Base-by-base conservation (phyloP, 1,284 basidiomycete genomes). In the Ceratobasidium sp. region DNA sequence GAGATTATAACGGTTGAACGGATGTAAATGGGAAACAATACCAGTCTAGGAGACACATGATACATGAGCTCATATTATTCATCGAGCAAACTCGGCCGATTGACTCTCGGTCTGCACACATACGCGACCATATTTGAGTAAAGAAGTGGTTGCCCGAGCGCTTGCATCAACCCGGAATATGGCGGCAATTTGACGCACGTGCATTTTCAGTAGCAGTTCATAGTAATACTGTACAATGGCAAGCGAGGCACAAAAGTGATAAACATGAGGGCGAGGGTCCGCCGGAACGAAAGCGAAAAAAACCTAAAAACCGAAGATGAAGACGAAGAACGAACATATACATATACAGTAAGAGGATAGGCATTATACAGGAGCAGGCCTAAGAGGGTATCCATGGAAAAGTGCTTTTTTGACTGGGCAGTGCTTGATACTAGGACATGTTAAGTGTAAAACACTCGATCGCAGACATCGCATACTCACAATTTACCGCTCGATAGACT, bases 401-500 rank as follows among this genome's bases (percentile, higher is more conserved):
- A 49, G 22, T 43, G 25, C 32, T 31, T 31, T 29, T 25, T 47
- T 60, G n/a, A n/a, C n/a, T n/a, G n/a, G n/a, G n/a, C n/a, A n/a
- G n/a, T n/a, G n/a, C n/a, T n/a, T n/a, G n/a, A n/a, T n/a, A n/a
- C n/a, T n/a, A n/a, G n/a, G n/a, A n/a, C n/a, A n/a, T n/a, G n/a
- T 49, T 42, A 60, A 38, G 32, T 64, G 22, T 47, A 50, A 52
- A 29, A 8, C 13, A 25, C 42, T n/a, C 32, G 17, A 54, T 15
- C 1, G 17, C 3, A n/a, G n/a, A n/a, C n/a, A n/a, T n/a, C n/a
- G n/a, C 45, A 52, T 3, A 52, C 60, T 35, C 34, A 64, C 20
- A 50, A 50, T 38, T 64, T 52, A 64, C 60, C 60, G 60, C 20
- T 64, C 60, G 34, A 64, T 64, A n/a, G 60, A 64, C 42, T 64